These are phyloP conservation scores for Naganishia sp. DNA, from an alignment of 1,284 basidiomycete species.

Conservation along the genomic window DNA sequence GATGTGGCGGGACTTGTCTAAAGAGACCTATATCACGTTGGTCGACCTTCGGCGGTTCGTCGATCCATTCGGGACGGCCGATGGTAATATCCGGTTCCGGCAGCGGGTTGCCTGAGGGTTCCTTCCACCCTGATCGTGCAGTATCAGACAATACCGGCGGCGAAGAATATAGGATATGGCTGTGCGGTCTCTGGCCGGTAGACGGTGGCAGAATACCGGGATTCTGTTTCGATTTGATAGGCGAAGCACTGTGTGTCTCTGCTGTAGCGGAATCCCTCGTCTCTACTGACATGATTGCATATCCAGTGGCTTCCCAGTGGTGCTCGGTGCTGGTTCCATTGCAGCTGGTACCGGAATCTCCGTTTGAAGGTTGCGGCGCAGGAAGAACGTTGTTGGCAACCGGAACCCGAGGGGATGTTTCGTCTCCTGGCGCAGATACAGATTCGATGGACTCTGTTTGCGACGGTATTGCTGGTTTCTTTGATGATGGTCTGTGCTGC, in stretches of 20 bases:
- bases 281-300: background rate
- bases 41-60: background rate
- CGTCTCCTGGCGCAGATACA: no score
- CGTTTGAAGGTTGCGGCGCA: no score
- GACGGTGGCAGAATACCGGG: background rate
- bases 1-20: background rate
- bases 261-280: background rate
- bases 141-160: no score
- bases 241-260: no score
- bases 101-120: background rate
- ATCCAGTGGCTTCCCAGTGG: background rate
- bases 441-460: no score
- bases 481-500: background rate
- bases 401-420: no score
- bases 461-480: no score
- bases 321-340: background rate
- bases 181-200: background rate
- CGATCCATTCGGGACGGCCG: constrained; percentile 12
- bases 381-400: no score
- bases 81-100: background rate
- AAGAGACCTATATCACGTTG: background rate
- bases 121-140: background rate
- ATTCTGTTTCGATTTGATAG: background rate
- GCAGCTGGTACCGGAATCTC: no score
- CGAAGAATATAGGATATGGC: background rate